A percentile compares a stretch with the other conserved stretches of the same genome.
phyloP scores from a whole-genome alignment of 208 protist species.

The Hexamita inflata region DNA sequence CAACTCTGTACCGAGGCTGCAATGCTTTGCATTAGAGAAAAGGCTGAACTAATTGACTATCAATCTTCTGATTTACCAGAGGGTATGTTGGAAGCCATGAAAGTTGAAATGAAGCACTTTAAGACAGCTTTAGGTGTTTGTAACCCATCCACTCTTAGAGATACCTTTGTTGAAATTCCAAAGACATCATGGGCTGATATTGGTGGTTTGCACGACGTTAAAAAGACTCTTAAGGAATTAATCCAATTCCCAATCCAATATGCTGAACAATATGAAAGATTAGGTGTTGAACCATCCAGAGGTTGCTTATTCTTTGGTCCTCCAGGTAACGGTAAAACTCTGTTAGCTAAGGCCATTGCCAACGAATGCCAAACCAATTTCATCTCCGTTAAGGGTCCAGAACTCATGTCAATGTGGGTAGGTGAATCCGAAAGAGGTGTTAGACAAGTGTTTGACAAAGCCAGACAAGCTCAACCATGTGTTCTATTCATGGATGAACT shows the following conservation, averaged over 20 bases:
- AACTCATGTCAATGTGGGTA: slow-evolving; percentile 99
- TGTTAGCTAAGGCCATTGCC: slow-evolving; percentile 65
- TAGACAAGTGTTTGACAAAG: slow-evolving; percentile 99
- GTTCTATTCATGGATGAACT: slow-evolving; percentile 99
- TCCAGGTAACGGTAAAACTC: slow-evolving; percentile 67
- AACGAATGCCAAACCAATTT: slow-evolving; percentile 90
- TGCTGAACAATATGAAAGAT: slow-evolving; percentile 97
- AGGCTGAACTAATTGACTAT: slow-evolving; percentile 95
- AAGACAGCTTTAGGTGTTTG: slow-evolving; percentile 68
- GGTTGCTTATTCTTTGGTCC: slow-evolving; percentile 64
- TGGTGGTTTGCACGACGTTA: slow-evolving; percentile 93
- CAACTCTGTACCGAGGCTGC: slow-evolving; percentile 96
- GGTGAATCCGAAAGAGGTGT: slow-evolving; percentile 99
- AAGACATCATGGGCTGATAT: slow-evolving; percentile 97
- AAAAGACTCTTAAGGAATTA: slow-evolving; percentile 93
- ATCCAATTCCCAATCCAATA: slow-evolving; percentile 98
- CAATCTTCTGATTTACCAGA: slow-evolving; percentile 89
- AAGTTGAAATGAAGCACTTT: slow-evolving; percentile 96
- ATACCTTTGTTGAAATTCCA: slow-evolving; percentile 93
- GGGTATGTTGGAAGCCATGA: slow-evolving; percentile 78
- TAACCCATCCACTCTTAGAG: slow-evolving; percentile 95
- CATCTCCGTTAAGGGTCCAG: slow-evolving; percentile 99
- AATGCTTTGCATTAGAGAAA: slow-evolving; percentile 93
- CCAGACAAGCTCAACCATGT: slow-evolving; percentile 88
- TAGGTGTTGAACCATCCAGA: slow-evolving; percentile 88